phyloP scores from a whole-genome alignment of 2,329 filamentous ascomycete species.

The Thelonectria discophora region DNA sequence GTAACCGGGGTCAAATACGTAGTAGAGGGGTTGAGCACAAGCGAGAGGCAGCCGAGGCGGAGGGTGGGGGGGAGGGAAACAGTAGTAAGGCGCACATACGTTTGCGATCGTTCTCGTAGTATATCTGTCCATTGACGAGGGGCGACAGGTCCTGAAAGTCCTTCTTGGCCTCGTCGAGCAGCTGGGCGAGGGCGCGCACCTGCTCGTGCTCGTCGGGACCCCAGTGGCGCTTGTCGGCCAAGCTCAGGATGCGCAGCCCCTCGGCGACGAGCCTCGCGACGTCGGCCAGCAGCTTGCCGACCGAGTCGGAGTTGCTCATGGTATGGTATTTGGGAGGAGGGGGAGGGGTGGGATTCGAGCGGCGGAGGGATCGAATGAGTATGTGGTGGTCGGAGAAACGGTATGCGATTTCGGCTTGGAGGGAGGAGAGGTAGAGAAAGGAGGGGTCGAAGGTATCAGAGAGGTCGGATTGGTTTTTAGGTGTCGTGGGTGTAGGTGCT shows the following conservation, averaged over 20 bases:
- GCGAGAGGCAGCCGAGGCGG: constrained; percentile 8
- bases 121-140: constrained; percentile 64
- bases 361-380: constrained; percentile 2
- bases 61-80: constrained; percentile 1
- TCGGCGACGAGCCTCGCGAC: constrained; percentile 65
- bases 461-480: background rate
- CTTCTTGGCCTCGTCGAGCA: constrained; percentile 67
- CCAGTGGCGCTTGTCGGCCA: constrained; percentile 68
- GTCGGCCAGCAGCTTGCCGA: constrained; percentile 66
- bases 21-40: background rate
- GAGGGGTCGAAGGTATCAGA: constrained; percentile 1
- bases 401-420: constrained; percentile 15
- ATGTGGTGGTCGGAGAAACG: constrained; percentile 27
- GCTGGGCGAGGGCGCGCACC: constrained; percentile 61
- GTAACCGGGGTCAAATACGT: background rate
- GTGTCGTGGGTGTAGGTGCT: background rate
- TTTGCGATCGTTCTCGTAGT: constrained; percentile 66
- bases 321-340: constrained; percentile 42
- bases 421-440: background rate
- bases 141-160: constrained; percentile 67
- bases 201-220: constrained; percentile 68
- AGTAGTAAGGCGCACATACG: constrained; percentile 52
- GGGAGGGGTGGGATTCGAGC: constrained; percentile 10
- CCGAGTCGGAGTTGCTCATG: constrained; percentile 58
- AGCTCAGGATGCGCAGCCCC: constrained; percentile 62